A percentile compares a stretch with the other conserved stretches of the same genome.
phyloP scores from a whole-genome alignment of 768 basidiomycete genomes.

The Rhodotorula diobovata region DNA sequence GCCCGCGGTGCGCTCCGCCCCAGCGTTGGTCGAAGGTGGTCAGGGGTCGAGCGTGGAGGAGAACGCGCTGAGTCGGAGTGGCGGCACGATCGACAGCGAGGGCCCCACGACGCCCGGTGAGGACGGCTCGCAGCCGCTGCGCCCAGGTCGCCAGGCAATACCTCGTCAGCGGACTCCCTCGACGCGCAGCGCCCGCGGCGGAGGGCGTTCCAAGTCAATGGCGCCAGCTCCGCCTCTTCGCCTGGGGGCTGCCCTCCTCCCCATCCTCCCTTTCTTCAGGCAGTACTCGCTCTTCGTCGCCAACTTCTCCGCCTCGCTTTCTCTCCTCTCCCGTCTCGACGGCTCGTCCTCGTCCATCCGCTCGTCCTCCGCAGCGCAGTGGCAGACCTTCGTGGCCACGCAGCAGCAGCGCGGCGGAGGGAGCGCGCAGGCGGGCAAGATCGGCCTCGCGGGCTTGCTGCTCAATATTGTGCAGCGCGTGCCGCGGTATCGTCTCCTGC shows the following conservation, averaged over 20 bases:
- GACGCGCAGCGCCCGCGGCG: neutral
- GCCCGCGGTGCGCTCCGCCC: neutral
- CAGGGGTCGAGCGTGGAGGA: neutral
- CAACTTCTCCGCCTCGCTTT: slow-evolving; percentile 36
- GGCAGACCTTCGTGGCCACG: slow-evolving; percentile 12
- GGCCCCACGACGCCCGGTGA: neutral
- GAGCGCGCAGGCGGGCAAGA: neutral
- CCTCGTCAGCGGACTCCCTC: neutral
- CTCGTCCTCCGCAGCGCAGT: neutral
- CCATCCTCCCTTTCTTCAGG: slow-evolving; percentile 42
- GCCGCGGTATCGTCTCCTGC: slow-evolving; percentile 40
- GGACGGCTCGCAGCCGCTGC: neutral
- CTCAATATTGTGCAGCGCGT: slow-evolving; percentile 42
- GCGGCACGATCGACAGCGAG: neutral
- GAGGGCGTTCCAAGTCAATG: too few relatives aligned
- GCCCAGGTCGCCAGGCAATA: neutral
- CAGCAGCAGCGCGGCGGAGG: neutral
- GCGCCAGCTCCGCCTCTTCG: neutral
- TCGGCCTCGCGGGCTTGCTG: slow-evolving; percentile 39
- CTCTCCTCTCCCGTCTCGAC: slow-evolving; percentile 31
- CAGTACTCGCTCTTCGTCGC: slow-evolving; percentile 43
- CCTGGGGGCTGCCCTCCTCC: slow-evolving; percentile 35
- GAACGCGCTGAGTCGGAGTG: slow-evolving; percentile 12
- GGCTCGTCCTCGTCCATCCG: neutral
- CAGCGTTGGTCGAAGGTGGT: too few relatives aligned